Evolutionary conservation across 768 basidiomycete species (phyloP), one percentile per base, ranked within the genome.

Genomic region (Boletus bicolor): DNA sequence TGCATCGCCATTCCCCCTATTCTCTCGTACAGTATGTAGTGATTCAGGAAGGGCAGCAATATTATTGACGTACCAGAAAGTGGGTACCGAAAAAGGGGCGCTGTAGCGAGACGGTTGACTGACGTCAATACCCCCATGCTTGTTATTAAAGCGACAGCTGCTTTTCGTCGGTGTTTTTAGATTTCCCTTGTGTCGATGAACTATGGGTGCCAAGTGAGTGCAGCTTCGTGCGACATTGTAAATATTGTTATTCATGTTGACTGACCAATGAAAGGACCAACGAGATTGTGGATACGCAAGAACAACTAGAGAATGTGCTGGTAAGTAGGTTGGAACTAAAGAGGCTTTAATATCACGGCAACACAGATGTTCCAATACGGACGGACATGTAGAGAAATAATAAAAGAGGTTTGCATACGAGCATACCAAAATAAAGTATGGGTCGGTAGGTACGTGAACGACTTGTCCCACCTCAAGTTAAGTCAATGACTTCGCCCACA

Each of bases 401-500:
- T 46, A 39, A 37, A 52, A 9, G 6, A 34, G 19, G 3, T 9
- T 12, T 6, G 14, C 1, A 39, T 17, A 37, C 7, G 36, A 7
- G 36, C 37, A 41, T 50, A 14, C 28, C 28, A 45, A 54, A 51
- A 47, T 34, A 24, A 41, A 59, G 14, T 17, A 15, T 12, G 21
- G 26, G 4, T 37, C 24, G 17, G 38, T 44, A 17, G 14, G 30
- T 28, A 46, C 34, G 26, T 7, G 51, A 5, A 43, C 34, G 45
- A n/a, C 17, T 14, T n/a, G 12, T 43, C 19, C 17, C 43, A 50
- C 15, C 24, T 68, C 60, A 70, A 37, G 69, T 72, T 58, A 71
- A 46, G 49, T 72, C 69, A 42, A 71, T 71, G 38, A 72, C 55
- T 35, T 71, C 71, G 19, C 60, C 58, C n/a, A 36, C 34, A 35